phyloP scores from a whole-genome alignment of 2,329 filamentous ascomycete genomes.

The Metarhizium brunneum region DNA sequence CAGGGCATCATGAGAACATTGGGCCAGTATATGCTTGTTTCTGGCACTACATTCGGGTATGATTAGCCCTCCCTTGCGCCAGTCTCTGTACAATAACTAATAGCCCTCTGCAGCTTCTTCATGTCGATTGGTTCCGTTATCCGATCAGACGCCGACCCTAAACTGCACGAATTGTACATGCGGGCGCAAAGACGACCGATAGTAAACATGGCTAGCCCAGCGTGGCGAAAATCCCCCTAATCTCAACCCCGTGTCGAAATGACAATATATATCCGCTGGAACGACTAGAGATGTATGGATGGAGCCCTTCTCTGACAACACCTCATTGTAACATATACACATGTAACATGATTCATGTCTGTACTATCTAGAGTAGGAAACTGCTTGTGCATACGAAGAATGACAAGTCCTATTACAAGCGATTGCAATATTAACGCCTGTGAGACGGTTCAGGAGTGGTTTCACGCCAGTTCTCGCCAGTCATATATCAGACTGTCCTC shows the following conservation, averaged over 20 bases:
- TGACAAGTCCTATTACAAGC: neutral
- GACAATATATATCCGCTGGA: conserved; percentile 5
- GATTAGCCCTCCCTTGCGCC: neutral
- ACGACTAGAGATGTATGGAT: neutral
- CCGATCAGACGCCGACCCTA: conserved; percentile 76
- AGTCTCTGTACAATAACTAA: conserved; percentile 11
- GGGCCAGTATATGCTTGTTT: conserved; percentile 94
- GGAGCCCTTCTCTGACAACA: neutral
- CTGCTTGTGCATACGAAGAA: neutral
- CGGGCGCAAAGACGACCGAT: conserved; percentile 66
- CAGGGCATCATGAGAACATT: conserved; percentile 91
- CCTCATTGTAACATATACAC: conserved; percentile 1
- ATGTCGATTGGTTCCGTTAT: conserved; percentile 98
- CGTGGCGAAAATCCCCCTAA: conserved; percentile 20
- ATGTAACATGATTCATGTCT: neutral
- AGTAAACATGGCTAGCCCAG: conserved; percentile 38
- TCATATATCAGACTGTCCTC: too few relatives aligned
- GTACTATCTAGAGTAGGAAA: neutral
- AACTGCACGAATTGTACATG: conserved; percentile 66
- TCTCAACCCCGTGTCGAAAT: neutral
- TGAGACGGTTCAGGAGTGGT: neutral
- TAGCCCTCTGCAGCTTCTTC: conserved; percentile 59
- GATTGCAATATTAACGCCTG: neutral
- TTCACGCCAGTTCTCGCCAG: neutral
- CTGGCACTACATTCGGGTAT: conserved; percentile 92